Evolutionary conservation across 331 rosid species (phyloP).

Genomic region (Stylosanthes scabra): DNA sequence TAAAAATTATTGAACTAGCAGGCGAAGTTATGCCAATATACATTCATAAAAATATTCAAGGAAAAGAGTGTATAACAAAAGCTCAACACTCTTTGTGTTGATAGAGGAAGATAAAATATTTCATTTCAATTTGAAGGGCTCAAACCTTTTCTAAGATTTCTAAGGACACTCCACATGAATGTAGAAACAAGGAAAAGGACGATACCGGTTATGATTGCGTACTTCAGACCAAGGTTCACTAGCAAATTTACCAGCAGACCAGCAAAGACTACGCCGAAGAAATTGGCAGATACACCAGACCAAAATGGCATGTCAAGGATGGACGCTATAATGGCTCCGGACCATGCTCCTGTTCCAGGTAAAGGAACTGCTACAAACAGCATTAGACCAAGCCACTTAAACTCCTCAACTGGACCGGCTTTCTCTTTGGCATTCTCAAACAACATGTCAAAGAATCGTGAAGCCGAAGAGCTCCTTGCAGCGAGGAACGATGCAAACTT

Average conservation of each 20-base stretch:
- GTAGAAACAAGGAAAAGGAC: slow-evolving; percentile 83
- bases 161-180: slow-evolving; percentile 91
- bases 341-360: slow-evolving; percentile 99
- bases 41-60: neutral
- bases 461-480: slow-evolving; percentile 61
- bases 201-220: slow-evolving; percentile 72
- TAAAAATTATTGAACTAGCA: neutral
- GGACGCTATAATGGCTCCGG: slow-evolving; percentile 93
- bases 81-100: neutral
- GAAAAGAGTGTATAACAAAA: slow-evolving; percentile 31
- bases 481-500: slow-evolving; percentile 74
- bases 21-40: slow-evolving; percentile 8
- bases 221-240: slow-evolving; percentile 90
- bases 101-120: slow-evolving; percentile 14
- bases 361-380: slow-evolving; percentile 96
- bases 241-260: slow-evolving; percentile 90
- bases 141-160: slow-evolving; percentile 55
- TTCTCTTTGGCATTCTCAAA: slow-evolving; percentile 82
- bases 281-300: slow-evolving; percentile 82
- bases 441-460: slow-evolving; percentile 65
- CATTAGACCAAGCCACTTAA: slow-evolving; percentile 98
- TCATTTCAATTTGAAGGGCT: slow-evolving; percentile 47
- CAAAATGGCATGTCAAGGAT: slow-evolving; percentile 96
- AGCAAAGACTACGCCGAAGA: slow-evolving; percentile 82
- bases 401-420: slow-evolving; percentile 96